These are phyloP conservation scores for Plasmodium cynomolgi DNA, from an alignment of 169 alveolate species.

Conservation along the genomic window DNA sequence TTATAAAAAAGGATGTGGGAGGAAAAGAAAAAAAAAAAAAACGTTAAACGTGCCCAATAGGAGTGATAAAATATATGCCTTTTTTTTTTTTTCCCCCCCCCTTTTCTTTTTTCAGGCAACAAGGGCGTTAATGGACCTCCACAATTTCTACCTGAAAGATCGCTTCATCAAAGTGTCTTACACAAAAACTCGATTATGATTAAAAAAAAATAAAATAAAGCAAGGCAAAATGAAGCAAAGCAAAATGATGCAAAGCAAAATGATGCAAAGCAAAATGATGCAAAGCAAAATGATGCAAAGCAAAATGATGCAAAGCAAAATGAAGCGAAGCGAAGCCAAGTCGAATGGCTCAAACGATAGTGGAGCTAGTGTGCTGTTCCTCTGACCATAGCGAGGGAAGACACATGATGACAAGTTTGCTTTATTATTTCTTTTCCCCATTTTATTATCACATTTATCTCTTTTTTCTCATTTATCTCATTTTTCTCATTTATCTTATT, in stretches of 20 bases:
- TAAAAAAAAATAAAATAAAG: background rate
- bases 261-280: no score
- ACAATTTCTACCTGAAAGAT: slow-evolving; percentile 76
- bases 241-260: background rate
- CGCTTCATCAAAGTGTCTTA: slow-evolving; percentile 80
- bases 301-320: background rate
- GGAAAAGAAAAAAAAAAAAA: background rate
- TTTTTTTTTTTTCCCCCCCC: background rate
- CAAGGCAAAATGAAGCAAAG: background rate
- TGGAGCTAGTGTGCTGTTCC: background rate
- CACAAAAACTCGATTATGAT: slow-evolving; percentile 72
- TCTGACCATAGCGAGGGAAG: background rate
- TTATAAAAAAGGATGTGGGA: background rate
- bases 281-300: background rate
- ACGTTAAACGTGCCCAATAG: background rate
- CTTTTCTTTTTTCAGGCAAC: slow-evolving; percentile 75
- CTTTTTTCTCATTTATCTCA: background rate
- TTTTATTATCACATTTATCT: background rate
- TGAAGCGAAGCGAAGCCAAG: background rate
- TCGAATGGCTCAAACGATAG: background rate
- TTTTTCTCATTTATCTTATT: background rate
- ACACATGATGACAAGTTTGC: background rate
- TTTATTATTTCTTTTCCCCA: background rate
- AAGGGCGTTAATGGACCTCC: slow-evolving; percentile 80
- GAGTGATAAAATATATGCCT: background rate